Percentiles rank a stretch among this genome's conserved stretches.
phyloP scores from a whole-genome alignment of 2,329 filamentous ascomycete genomes.

The Arthrobotrys megalospora region DNA sequence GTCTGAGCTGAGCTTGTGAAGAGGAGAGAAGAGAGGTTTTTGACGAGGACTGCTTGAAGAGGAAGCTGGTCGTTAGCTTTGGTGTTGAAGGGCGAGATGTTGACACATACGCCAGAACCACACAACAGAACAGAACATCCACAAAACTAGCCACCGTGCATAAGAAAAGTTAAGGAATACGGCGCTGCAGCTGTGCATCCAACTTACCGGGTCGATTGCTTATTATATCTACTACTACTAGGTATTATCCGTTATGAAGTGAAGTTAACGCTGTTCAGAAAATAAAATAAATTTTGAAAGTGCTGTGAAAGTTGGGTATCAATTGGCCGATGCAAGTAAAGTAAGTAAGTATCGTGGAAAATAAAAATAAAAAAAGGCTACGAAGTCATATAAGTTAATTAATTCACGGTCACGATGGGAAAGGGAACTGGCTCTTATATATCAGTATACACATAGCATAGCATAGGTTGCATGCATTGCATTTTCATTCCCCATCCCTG shows the following conservation, averaged over 20 bases:
- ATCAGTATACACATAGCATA: background rate
- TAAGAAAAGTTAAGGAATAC: too few relatives aligned
- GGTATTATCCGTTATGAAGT: too few relatives aligned
- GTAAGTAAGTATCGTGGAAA: too few relatives aligned
- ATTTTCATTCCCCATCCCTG: constrained; percentile 18
- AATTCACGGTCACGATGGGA: background rate
- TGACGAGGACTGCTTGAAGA: constrained; percentile 38
- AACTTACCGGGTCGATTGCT: too few relatives aligned
- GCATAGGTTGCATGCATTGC: constrained; percentile 9
- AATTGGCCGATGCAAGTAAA: too few relatives aligned
- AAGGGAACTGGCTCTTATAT: background rate
- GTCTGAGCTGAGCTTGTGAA: background rate
- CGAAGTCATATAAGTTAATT: too few relatives aligned
- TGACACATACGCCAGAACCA: constrained; percentile 61
- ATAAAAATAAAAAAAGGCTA: too few relatives aligned
- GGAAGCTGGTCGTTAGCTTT: constrained; percentile 48
- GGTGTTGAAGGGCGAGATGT: constrained; percentile 60
- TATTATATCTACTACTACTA: too few relatives aligned
- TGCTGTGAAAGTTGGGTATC: too few relatives aligned
- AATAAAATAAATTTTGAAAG: too few relatives aligned
- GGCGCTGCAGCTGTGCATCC: too few relatives aligned
- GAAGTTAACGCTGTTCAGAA: too few relatives aligned
- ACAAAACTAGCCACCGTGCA: constrained; percentile 12
- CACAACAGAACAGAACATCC: constrained; percentile 21
- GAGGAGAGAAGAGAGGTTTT: background rate